Evolutionary conservation across 768 basidiomycete genomes (phyloP), one percentile per base, ranked within the genome.

Genomic region (Goffeauzyma gilvescens): DNA sequence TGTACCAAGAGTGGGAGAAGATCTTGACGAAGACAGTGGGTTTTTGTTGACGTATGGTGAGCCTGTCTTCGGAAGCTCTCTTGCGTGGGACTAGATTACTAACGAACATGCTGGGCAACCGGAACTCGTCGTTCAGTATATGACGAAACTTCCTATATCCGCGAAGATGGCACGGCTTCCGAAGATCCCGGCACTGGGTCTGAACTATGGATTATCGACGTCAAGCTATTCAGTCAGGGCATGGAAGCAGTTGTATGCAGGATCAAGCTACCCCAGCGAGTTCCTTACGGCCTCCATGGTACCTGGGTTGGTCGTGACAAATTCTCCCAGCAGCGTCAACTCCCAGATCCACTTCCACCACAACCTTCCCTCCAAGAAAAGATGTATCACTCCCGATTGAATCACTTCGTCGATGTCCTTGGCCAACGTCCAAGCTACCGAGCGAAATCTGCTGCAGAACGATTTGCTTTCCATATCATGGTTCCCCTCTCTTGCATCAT

Each of bases 191-290:
- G 43, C n/a, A 50, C 58, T 5, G 55, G 52, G n/a, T 63, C 60
- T 3, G 66, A 67, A 41, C 50, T 67, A 4, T 67, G 65, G 65
- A 53, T 67, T 22, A 58, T 67, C 28, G 65, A 67, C 37, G 66
- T 66, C n/a, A 51, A 50, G 26, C 39, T 34, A 9, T 52, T 63
- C 51, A 41, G 50, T 3, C 32, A 53, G 30, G 54, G 60, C 17
- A 57, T 60, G 54, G 23, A 27, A 15, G 53, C 52, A 4, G 54
- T 65, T 1, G 50, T 60, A 7, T 54, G 55, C 13, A 53, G 58
- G 26, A 51, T 65, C 37, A 54, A 58, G 25, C 36, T 67, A 30
- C 62, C 63, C 27, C 55, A 61, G 43, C 32, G 63, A 28, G 60
- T 62, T 7, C 60, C 60, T 20, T 62, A 62, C 36, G 60, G 60